Conservation (phyloP, 2,329 filamentous ascomycete genomes). For the Pseudogymnoascus sp. region DNA sequence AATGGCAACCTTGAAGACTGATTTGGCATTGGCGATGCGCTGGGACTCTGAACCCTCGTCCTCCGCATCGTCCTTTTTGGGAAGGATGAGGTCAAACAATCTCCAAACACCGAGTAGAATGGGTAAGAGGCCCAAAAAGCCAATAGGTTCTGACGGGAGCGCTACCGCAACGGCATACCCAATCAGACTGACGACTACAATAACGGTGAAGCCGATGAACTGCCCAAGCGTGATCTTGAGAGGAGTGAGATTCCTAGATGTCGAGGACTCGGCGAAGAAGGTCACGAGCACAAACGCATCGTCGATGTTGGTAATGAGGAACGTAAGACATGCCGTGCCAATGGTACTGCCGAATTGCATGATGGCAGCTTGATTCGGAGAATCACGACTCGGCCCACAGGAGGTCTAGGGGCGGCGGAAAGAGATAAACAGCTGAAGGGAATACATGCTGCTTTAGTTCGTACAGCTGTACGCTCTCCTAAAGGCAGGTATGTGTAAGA, state of each 20-base stretch:
- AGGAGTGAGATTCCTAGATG: conserved; percentile 47
- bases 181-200: conserved; percentile 31
- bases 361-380: background rate
- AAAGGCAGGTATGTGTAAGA: background rate
- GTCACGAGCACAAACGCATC: conserved; percentile 33
- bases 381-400: background rate
- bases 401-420: background rate
- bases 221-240: conserved; percentile 59
- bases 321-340: conserved; percentile 12
- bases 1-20: conserved; percentile 25
- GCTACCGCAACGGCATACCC: conserved; percentile 29
- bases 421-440: background rate
- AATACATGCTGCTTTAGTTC: background rate
- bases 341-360: background rate
- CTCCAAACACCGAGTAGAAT: conserved; percentile 30
- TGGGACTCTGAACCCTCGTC: conserved; percentile 10
- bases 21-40: conserved; percentile 15
- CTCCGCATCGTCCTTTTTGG: conserved; percentile 17
- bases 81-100: conserved; percentile 15
- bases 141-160: conserved; percentile 30
- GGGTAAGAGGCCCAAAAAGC: conserved; percentile 31
- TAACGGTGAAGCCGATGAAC: conserved; percentile 30
- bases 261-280: conserved; percentile 31
- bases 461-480: background rate
- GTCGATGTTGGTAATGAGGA: conserved; percentile 24